Percentiles rank a stretch among this genome's conserved stretches.
These are phyloP conservation scores for Phytophthora quininea DNA, from an alignment of 352 stramenopile genomes.

Conservation along the genomic window DNA sequence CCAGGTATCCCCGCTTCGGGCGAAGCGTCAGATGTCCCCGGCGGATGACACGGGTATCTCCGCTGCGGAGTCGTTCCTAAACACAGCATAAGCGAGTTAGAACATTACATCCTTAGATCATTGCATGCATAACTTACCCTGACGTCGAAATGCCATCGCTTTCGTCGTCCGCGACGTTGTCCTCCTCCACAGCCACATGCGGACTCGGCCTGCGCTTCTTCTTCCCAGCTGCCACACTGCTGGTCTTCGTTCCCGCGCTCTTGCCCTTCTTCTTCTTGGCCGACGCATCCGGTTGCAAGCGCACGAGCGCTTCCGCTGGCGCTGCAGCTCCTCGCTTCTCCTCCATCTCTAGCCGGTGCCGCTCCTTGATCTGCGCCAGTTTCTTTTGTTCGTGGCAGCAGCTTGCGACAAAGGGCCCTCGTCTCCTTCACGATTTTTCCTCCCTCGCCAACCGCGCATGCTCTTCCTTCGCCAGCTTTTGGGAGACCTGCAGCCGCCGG, in stretches of 20 bases:
- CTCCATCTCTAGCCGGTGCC: not conserved
- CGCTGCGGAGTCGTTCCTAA: no score
- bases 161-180: constrained; percentile 3
- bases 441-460: not conserved
- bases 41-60: no score
- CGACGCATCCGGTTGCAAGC: not conserved
- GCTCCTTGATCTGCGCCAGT: not conserved
- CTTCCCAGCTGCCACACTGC: not conserved
- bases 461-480: not conserved
- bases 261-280: not conserved
- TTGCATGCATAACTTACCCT: not conserved
- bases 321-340: not conserved
- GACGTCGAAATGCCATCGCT: not conserved
- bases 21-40: no score
- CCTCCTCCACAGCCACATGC: not conserved
- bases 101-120: no score
- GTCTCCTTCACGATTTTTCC: not conserved
- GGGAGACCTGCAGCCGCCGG: not conserved
- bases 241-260: not conserved
- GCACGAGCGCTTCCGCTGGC: not conserved
- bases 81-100: not conserved
- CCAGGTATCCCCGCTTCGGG: no score
- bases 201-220: constrained; percentile 3
- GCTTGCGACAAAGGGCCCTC: not conserved
- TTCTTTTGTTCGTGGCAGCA: not conserved